Percentiles rank a stretch among this genome's conserved stretches.
Conservation (phyloP, 257 asterid species). For the Ophiorrhiza pumila region DNA sequence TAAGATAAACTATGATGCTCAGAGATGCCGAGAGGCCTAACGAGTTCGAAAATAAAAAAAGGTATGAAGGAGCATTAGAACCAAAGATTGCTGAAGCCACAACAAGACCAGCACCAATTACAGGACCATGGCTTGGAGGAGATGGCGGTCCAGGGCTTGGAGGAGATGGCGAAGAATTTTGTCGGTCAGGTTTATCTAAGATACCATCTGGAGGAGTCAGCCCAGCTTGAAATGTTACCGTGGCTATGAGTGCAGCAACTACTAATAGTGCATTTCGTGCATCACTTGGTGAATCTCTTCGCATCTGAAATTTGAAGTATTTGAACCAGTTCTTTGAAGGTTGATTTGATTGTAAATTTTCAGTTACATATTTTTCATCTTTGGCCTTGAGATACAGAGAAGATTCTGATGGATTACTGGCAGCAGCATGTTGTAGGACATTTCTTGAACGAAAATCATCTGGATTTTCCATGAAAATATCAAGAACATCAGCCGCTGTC, state of each 20-base stretch:
- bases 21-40: not conserved
- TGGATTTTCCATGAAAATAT: constrained; percentile 27
- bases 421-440: constrained; percentile 25
- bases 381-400: not conserved
- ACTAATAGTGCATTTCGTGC: constrained; percentile 39
- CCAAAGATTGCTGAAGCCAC: not conserved
- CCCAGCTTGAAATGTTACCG: constrained; percentile 51
- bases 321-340: constrained; percentile 27
- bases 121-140: no score
- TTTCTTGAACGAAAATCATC: constrained; percentile 16
- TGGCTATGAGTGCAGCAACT: constrained; percentile 40
- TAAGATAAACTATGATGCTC: not conserved
- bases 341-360: constrained; percentile 13
- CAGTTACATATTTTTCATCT: no score
- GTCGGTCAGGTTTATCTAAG: no score
- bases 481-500: constrained; percentile 34
- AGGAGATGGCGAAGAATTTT: no score
- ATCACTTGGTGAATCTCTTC: constrained; percentile 33
- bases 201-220: constrained; percentile 36
- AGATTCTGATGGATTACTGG: not conserved
- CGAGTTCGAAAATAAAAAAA: not conserved
- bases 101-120: no score
- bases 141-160: no score
- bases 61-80: not conserved
- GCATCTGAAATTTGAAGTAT: constrained; percentile 15